These are phyloP conservation scores for Thecaphora frezii DNA, from an alignment of 1,284 basidiomycete genomes.

Conservation along the genomic window DNA sequence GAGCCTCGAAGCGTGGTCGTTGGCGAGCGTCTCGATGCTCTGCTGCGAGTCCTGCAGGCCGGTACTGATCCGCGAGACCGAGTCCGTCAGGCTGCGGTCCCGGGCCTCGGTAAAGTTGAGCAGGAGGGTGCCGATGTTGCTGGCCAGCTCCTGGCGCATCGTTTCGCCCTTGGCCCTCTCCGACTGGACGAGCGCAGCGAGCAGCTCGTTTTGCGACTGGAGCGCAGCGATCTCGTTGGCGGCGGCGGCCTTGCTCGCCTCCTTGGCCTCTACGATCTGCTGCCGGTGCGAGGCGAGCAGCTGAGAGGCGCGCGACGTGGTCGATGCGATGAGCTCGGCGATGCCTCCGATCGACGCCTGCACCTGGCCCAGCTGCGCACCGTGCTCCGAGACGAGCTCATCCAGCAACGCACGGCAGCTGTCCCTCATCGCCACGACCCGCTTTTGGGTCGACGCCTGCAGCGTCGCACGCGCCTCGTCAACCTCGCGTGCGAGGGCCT, in stretches of 20 bases:
- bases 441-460: slow-evolving; percentile 66
- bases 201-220: slow-evolving; percentile 71
- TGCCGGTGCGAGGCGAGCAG: slow-evolving; percentile 63
- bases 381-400: slow-evolving; percentile 46
- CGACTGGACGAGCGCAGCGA: slow-evolving; percentile 68
- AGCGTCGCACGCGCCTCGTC: slow-evolving; percentile 67
- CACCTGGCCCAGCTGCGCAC: slow-evolving; percentile 40
- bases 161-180: slow-evolving; percentile 70
- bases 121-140: slow-evolving; percentile 72
- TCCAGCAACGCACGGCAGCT: slow-evolving; percentile 58
- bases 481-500: slow-evolving; percentile 68
- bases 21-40: slow-evolving; percentile 10
- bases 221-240: slow-evolving; percentile 67
- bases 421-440: slow-evolving; percentile 55
- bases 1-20: slow-evolving; percentile 4
- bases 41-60: slow-evolving; percentile 48
- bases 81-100: slow-evolving; percentile 70
- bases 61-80: slow-evolving; percentile 65
- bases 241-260: slow-evolving; percentile 64
- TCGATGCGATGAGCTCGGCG: slow-evolving; percentile 65
- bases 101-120: slow-evolving; percentile 71
- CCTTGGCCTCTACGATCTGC: slow-evolving; percentile 63
- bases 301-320: slow-evolving; percentile 67
- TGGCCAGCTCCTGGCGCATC: slow-evolving; percentile 72
- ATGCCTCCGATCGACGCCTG: slow-evolving; percentile 57